These are phyloP conservation scores for Phialophora macrospora DNA, from an alignment of 2,329 filamentous ascomycete species.

Conservation along the genomic window DNA sequence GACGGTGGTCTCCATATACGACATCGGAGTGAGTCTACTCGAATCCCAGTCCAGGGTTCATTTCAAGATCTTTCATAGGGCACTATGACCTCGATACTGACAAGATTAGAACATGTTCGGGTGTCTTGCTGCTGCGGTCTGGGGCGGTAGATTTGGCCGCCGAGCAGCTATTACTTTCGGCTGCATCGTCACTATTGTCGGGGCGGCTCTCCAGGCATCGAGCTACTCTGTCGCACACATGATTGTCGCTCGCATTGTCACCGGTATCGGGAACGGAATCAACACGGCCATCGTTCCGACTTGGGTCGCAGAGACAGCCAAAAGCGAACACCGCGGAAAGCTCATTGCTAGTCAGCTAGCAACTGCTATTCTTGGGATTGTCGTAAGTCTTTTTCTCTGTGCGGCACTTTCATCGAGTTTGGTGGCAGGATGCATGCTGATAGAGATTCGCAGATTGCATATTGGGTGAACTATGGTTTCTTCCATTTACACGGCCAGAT, in stretches of 20 bases:
- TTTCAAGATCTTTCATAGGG: background rate
- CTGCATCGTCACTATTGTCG: constrained; percentile 50
- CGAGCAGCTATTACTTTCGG: constrained; percentile 36
- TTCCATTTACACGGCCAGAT: constrained; percentile 10
- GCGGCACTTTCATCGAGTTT: background rate
- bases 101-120: constrained; percentile 1
- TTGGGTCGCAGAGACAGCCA: constrained; percentile 6
- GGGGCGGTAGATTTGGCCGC: background rate
- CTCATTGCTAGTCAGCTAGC: constrained; percentile 4
- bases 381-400: background rate
- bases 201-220: constrained; percentile 49
- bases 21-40: background rate
- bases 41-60: no score
- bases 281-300: constrained; percentile 40
- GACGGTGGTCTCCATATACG: constrained; percentile 1
- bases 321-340: background rate
- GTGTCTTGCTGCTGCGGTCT: background rate
- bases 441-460: background rate
- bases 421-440: no score
- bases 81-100: background rate
- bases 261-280: constrained; percentile 43
- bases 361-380: constrained; percentile 7
- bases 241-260: constrained; percentile 53
- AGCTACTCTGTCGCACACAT: constrained; percentile 50
- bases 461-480: constrained; percentile 11